A percentile compares a stretch with the other conserved stretches of the same genome.
Conservation (phyloP, 306 rosid species). For the Argentina anserina region DNA sequence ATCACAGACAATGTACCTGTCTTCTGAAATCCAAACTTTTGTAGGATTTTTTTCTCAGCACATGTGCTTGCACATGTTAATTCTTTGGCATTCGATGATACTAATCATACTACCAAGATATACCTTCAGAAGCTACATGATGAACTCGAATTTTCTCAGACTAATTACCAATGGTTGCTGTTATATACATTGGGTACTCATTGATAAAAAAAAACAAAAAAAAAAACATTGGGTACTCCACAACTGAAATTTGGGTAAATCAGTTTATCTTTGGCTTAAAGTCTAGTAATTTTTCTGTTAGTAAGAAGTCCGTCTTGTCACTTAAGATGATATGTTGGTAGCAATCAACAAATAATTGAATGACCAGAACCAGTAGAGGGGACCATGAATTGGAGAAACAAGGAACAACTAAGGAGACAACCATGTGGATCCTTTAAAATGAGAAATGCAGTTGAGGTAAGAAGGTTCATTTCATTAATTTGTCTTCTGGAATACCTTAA, state of each 20-base stretch:
- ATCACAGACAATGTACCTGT: background rate
- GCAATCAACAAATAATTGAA: background rate
- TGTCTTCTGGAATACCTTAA: constrained; percentile 16
- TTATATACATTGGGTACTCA: no score
- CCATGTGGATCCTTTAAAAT: constrained; percentile 14
- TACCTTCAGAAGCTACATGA: background rate
- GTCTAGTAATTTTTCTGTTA: background rate
- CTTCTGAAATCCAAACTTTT: background rate
- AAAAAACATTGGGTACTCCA: no score
- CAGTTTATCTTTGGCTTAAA: background rate
- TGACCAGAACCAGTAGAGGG: background rate
- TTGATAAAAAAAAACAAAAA: no score
- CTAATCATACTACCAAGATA: background rate
- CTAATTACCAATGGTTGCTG: background rate
- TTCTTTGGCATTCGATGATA: background rate
- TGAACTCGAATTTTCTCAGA: background rate
- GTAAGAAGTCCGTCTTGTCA: background rate
- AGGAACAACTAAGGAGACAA: constrained; percentile 15
- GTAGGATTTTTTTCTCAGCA: background rate
- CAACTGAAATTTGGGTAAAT: background rate
- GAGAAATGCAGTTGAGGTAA: background rate
- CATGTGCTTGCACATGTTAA: constrained; percentile 13
- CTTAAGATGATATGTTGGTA: background rate
- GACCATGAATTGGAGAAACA: constrained; percentile 13
- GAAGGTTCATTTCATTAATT: background rate